Evolutionary conservation across 805 yeast genomes (phyloP), one percentile per base, ranked within the genome.

Genomic region (Maudiozyma pseudohumilis): DNA sequence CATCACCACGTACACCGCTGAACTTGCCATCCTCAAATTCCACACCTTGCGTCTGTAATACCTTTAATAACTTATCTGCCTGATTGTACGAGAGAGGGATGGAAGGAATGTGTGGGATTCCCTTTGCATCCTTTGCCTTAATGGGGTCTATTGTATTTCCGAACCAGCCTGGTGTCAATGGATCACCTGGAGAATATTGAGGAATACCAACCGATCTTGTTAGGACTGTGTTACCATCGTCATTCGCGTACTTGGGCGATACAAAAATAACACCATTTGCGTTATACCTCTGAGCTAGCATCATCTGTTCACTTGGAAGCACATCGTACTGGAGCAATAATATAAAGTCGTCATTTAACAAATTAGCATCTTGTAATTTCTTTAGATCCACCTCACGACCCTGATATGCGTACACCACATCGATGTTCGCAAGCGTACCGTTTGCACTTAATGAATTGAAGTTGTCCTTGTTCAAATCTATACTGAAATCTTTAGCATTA

Each of bases 21-120:
- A 33, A 47, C 24, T 25, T 18, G 4, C 38, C 46, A 53, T 46
- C 31, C 2, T 41, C 48, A 15, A 58, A 48, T 16, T 52, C 35
- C 1, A 54, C 42, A 24, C 56, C 59, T 16, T 55, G 56, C 11
- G 55, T 48, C 10, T 51, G 36, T 7, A 63, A 33, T 11, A 43
- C 38, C 2, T 43, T 25, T 20, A 58, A 65, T 19, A 74, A 64
- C 27, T 46, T 61, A 18, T 51, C 53, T 3, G 79, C 87, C 50
- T 85, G 94, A 29, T 67, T 66, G 75, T 80, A 77, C 0, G 95
- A 79, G 7, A 87, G 62, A 0, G 96, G 88, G 0, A 84, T 64
- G 6, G 82, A 69, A 1, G 95, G 94, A 4, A 89, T 74, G 13
- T 75, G 69, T 1, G 94, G 82, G 2, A 83, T 65, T 28, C 73